Evolutionary conservation across 352 stramenopile species (phyloP).

Genomic region (Globisporangium recalcitrans): DNA sequence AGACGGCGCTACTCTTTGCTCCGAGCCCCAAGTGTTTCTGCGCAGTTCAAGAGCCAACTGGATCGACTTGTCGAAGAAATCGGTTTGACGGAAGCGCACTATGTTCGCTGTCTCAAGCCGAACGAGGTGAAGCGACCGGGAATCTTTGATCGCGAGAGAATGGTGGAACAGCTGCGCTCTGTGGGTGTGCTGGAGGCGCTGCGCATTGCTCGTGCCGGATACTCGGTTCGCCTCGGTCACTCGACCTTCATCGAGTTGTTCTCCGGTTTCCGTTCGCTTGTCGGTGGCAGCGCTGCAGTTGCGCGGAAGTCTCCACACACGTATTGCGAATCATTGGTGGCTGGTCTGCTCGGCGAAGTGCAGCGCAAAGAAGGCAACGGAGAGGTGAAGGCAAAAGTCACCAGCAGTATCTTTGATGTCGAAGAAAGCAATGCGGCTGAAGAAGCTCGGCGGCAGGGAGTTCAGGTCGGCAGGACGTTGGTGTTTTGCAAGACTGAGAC

Average conservation of each 20-base stretch:
- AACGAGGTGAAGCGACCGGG: constrained; percentile 89
- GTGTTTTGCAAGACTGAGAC: constrained; percentile 60
- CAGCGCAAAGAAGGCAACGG: constrained; percentile 2
- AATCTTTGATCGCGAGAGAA: constrained; percentile 72
- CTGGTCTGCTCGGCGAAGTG: constrained; percentile 9
- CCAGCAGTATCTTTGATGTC: constrained; percentile 4
- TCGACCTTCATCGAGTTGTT: constrained; percentile 87
- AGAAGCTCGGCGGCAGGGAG: constrained; percentile 23
- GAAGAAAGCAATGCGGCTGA: constrained; percentile 3
- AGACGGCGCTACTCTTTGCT: constrained; percentile 47
- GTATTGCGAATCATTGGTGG: constrained; percentile 11
- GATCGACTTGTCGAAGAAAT: constrained; percentile 93
- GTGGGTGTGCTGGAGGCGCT: constrained; percentile 96
- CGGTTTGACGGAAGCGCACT: constrained; percentile 94
- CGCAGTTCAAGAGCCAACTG: constrained; percentile 93
- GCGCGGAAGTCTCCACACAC: constrained; percentile 27
- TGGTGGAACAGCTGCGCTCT: constrained; percentile 97
- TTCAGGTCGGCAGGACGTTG: constrained; percentile 56
- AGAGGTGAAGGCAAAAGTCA: not conserved
- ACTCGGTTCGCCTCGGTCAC: constrained; percentile 92
- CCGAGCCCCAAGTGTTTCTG: constrained; percentile 73
- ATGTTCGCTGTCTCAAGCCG: constrained; percentile 98
- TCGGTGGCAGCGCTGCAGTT: constrained; percentile 18
- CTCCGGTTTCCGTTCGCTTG: constrained; percentile 44
- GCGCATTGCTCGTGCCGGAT: constrained; percentile 92